Percentiles rank a stretch among this genome's conserved stretches.
Evolutionary conservation across 73 alveolate genomes (phyloP).

Genomic region (Durusdinium trenchii): DNA sequence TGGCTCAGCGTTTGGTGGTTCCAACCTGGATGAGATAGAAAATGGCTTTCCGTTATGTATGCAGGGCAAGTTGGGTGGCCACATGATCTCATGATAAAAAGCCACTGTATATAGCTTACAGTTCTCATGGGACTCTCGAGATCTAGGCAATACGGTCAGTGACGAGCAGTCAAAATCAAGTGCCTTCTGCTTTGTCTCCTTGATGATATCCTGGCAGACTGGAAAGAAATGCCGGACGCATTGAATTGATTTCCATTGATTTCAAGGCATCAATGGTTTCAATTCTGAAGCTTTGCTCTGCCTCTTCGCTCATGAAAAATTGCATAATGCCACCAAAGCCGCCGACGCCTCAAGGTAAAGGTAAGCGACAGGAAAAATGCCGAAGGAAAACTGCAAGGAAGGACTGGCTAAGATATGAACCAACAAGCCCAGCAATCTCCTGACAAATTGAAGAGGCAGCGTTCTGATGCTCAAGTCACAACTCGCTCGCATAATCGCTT

Average conservation of each 20-base stretch:
- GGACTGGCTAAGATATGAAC: neutral
- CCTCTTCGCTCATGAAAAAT: conserved; percentile 76
- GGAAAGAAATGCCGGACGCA: neutral
- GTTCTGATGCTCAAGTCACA: neutral
- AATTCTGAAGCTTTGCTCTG: neutral
- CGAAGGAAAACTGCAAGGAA: neutral
- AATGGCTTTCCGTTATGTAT: no score
- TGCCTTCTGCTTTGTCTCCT: neutral
- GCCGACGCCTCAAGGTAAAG: conserved; percentile 21
- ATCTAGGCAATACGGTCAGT: no score
- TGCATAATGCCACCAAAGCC: conserved; percentile 56
- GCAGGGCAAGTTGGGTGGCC: no score
- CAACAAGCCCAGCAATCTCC: neutral
- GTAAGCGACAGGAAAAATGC: neutral
- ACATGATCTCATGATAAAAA: no score
- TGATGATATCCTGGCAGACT: neutral
- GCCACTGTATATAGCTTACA: no score
- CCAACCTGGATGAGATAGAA: no score
- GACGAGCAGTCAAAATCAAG: no score
- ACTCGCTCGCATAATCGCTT: neutral
- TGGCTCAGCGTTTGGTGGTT: no score
- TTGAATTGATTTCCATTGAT: no score
- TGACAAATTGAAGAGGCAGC: neutral
- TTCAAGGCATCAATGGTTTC: neutral
- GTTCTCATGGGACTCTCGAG: no score